Evolutionary conservation across 257 asterid genomes (phyloP).

Genomic region (Nicotiana noctiflora): DNA sequence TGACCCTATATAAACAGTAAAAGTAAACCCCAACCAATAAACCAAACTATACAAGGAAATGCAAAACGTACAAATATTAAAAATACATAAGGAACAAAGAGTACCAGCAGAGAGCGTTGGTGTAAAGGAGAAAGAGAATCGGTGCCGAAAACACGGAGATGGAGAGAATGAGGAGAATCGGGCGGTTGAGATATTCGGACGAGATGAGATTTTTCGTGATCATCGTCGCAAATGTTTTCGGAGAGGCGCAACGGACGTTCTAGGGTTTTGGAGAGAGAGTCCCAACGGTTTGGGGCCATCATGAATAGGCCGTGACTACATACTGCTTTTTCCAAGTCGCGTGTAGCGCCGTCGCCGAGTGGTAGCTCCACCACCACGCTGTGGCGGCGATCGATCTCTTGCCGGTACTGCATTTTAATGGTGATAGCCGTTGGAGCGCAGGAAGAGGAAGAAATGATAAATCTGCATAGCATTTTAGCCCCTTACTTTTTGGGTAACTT

Average conservation of each 20-base stretch:
- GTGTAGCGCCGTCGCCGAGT: conserved; percentile 31
- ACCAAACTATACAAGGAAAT: background rate
- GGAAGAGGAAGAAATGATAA: background rate
- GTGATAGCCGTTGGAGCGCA: background rate
- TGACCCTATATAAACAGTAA: conserved; percentile 36
- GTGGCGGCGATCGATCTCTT: conserved; percentile 24
- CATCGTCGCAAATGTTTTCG: conserved; percentile 23
- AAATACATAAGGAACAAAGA: background rate
- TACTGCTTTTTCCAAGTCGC: conserved; percentile 56
- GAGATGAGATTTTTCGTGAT: conserved; percentile 28
- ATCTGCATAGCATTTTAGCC: background rate
- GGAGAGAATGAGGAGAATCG: conserved; percentile 37
- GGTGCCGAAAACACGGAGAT: conserved; percentile 35
- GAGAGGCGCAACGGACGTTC: conserved; percentile 66
- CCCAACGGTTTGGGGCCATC: conserved; percentile 95
- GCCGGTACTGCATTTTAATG: conserved; percentile 23
- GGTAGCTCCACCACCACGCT: conserved; percentile 45
- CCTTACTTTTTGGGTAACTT: background rate
- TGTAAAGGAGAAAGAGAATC: conserved; percentile 39
- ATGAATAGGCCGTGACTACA: conserved; percentile 88
- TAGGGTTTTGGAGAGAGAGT: conserved; percentile 61
- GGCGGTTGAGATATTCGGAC: conserved; percentile 52
- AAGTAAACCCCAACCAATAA: background rate
- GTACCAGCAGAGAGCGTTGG: conserved; percentile 46
- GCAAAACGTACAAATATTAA: background rate